Evolutionary conservation across 345 rosid species (phyloP).

Genomic region (Fremontodendron californicum): DNA sequence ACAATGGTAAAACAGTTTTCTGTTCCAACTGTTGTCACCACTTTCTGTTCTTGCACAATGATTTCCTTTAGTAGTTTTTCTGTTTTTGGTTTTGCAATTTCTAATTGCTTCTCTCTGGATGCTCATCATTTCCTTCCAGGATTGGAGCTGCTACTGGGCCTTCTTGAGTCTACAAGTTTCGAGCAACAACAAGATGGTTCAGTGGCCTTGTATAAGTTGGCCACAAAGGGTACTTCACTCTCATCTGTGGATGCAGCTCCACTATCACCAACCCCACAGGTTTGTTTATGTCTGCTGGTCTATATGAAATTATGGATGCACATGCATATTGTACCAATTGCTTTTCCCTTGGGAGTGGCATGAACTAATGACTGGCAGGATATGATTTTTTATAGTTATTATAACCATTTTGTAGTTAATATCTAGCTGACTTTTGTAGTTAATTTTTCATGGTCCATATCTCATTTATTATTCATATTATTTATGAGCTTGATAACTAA

Average conservation of each 20-base stretch:
- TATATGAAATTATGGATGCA: background rate
- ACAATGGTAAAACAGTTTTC: slow-evolving; percentile 39
- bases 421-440: background rate
- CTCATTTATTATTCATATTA: background rate
- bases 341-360: background rate
- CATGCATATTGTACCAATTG: background rate
- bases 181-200: slow-evolving; percentile 54
- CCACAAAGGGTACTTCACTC: slow-evolving; percentile 43
- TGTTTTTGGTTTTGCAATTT: background rate
- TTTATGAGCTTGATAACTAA: background rate
- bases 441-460: background rate
- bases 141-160: slow-evolving; percentile 48
- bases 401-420: background rate
- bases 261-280: slow-evolving; percentile 59
- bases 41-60: background rate
- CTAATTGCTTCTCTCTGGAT: slow-evolving; percentile 6
- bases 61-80: background rate
- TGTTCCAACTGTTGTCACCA: background rate
- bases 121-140: slow-evolving; percentile 31
- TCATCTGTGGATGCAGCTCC: slow-evolving; percentile 59
- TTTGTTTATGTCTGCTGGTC: slow-evolving; percentile 11
- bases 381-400: background rate
- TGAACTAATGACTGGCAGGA: background rate
- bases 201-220: slow-evolving; percentile 53
- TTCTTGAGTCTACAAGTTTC: slow-evolving; percentile 47